phyloP scores from a whole-genome alignment of 352 stramenopile species.

The Blastocystis sp. region DNA sequence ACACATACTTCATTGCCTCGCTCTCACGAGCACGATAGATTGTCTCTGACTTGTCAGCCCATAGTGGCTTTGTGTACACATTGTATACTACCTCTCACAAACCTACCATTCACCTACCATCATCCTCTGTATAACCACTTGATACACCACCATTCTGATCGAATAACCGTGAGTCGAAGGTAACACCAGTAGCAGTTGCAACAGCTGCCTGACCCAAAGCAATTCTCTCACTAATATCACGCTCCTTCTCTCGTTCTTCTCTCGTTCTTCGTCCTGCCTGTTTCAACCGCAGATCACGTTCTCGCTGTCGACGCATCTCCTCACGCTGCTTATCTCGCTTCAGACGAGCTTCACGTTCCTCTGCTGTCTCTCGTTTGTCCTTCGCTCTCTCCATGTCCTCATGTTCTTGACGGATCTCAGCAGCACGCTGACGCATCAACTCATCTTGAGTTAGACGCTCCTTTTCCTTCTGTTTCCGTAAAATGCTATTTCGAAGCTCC shows the following conservation, averaged over 20 bases:
- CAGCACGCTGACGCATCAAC: slow-evolving; percentile 84
- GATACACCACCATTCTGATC: slow-evolving; percentile 90
- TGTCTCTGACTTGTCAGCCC: slow-evolving; percentile 72
- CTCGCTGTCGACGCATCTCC: slow-evolving; percentile 81
- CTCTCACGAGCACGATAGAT: slow-evolving; percentile 71
- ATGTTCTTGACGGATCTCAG: slow-evolving; percentile 75
- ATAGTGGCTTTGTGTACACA: slow-evolving; percentile 91
- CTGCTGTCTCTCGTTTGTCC: slow-evolving; percentile 22
- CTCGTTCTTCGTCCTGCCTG: slow-evolving; percentile 65
- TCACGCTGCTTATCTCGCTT: slow-evolving; percentile 78
- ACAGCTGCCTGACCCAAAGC: slow-evolving; percentile 85
- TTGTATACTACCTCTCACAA: slow-evolving; percentile 79
- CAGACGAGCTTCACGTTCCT: slow-evolving; percentile 15
- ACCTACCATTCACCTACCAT: slow-evolving; percentile 68
- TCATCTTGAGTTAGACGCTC: slow-evolving; percentile 89
- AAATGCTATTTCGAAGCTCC: slow-evolving; percentile 77
- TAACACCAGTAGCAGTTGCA: slow-evolving; percentile 73
- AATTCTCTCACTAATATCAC: slow-evolving; percentile 97
- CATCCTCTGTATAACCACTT: slow-evolving; percentile 87
- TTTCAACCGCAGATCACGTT: slow-evolving; percentile 89
- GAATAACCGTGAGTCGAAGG: slow-evolving; percentile 93
- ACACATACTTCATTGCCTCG: slow-evolving; percentile 52
- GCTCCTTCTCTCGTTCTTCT: slow-evolving; percentile 83
- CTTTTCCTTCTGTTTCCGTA: slow-evolving; percentile 76
- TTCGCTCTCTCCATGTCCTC: slow-evolving; percentile 34